Evolutionary conservation across 1,284 basidiomycete genomes (phyloP).

Genomic region (Nidula niveotomentosa): DNA sequence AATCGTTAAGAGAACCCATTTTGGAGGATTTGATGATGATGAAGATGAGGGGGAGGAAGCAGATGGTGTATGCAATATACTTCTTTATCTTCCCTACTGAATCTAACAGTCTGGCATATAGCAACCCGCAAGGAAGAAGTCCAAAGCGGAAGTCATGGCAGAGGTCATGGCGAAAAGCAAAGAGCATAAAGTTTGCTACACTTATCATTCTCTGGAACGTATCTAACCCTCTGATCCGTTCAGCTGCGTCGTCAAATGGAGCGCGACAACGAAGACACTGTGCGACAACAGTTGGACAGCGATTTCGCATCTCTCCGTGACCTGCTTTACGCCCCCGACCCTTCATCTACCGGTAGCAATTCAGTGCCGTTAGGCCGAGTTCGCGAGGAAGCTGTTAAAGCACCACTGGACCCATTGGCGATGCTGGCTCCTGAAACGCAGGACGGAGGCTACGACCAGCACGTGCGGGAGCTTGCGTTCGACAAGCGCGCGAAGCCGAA

Average conservation of each 20-base stretch:
- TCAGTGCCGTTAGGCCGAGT: conserved; percentile 29
- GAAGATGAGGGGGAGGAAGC: conserved; percentile 55
- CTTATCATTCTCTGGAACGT: not conserved
- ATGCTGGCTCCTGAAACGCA: conserved; percentile 28
- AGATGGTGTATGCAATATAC: conserved; percentile 30
- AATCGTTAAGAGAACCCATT: conserved; percentile 72
- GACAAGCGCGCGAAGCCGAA: conserved; percentile 94
- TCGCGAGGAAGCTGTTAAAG: too few relatives aligned
- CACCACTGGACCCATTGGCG: not conserved
- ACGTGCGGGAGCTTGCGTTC: conserved; percentile 91
- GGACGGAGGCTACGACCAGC: conserved; percentile 81
- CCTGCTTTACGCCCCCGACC: conserved; percentile 65
- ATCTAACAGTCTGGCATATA: not conserved
- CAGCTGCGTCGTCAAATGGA: conserved; percentile 88
- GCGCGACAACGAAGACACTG: conserved; percentile 83
- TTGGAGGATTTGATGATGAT: conserved; percentile 85
- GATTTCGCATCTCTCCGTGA: conserved; percentile 85
- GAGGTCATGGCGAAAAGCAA: conserved; percentile 99
- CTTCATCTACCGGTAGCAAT: conserved; percentile 41
- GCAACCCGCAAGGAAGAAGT: conserved; percentile 81
- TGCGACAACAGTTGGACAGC: conserved; percentile 87
- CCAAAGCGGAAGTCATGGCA: conserved; percentile 96
- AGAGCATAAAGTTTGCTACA: conserved; percentile 73
- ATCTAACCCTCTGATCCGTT: not conserved
- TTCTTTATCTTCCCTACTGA: too few relatives aligned